Evolutionary conservation across 441 rosid species (phyloP), one percentile per base, ranked within the genome.

Genomic region (Gossypium gossypioides): DNA sequence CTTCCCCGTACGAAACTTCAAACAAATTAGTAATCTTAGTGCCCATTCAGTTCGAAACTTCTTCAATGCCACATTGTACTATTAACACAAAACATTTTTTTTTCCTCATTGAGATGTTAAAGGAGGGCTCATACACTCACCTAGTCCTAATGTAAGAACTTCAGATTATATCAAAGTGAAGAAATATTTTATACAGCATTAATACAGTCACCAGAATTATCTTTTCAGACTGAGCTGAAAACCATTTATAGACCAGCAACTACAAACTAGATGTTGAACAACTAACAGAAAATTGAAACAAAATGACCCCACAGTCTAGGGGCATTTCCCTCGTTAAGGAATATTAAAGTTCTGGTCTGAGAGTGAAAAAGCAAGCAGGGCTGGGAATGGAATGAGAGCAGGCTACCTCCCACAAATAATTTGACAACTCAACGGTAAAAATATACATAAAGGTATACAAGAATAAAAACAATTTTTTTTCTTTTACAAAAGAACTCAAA

Each of bases 51-150:
- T 29, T n/a, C 12, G 59, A 32, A 68, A 72, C 29, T 72, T 60
- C 25, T 59, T 54, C 40, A 40, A 40, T 40, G 64, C 76, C 52
- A 63, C 70, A 18, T 40, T 22, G n/a, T 56, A 55, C 58, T 70
- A 56, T 16, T 16, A 52, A 50, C 13, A 70, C 34, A 70, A 55
- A n/a, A 56, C 1, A 34, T 15, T 37, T 32, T 29, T 22, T 40
- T 52, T n/a, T 40, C 54, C 5, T 52, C 6, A 57, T 32, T 68
- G 32, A 25, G 60, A 51, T 8, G 37, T 16, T 50, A 51, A 22
- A 68, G 59, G 40, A 25, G 44, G 44, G 58, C 15, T 68, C 58
- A 68, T 12, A 68, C 9, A 51, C 69, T 27, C 32, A 21, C 69
- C 10, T 40, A 42, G 54, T 40, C 21, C 27, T 40, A 64, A 21